Evolutionary conservation across 2,329 filamentous ascomycete genomes (phyloP).

Genomic region (Nothopassalora personata): DNA sequence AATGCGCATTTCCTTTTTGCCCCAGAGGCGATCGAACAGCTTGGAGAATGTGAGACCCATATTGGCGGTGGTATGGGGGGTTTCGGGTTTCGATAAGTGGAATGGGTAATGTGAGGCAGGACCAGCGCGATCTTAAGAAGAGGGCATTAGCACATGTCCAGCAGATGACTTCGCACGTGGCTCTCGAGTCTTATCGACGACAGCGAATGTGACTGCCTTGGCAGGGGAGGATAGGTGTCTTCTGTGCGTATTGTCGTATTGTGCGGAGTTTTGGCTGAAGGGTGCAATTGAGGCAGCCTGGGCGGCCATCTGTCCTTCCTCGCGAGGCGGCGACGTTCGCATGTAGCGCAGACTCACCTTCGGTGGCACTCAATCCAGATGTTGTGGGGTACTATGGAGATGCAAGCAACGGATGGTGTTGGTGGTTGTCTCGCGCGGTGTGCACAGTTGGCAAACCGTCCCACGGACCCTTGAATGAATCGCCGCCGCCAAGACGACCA

Average conservation of each 20-base stretch:
- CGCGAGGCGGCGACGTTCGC: slow-evolving; percentile 4
- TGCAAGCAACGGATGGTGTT: not conserved
- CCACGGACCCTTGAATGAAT: not conserved
- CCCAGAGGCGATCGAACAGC: slow-evolving; percentile 98
- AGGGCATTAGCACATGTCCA: slow-evolving; percentile 4
- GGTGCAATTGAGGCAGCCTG: slow-evolving; percentile 4
- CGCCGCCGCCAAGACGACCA: not conserved
- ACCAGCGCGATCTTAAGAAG: slow-evolving; percentile 11
- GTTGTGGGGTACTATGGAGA: not conserved
- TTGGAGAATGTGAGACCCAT: slow-evolving; percentile 95
- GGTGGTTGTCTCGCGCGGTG: not conserved
- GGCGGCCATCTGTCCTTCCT: not conserved
- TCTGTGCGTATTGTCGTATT: slow-evolving; percentile 5
- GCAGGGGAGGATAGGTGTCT: slow-evolving; percentile 15
- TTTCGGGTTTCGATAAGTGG: slow-evolving; percentile 1
- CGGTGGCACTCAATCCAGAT: slow-evolving; percentile 3
- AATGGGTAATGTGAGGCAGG: slow-evolving; percentile 6
- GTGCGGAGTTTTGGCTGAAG: slow-evolving; percentile 8
- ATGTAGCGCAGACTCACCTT: slow-evolving; percentile 9
- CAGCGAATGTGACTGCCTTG: slow-evolving; percentile 19
- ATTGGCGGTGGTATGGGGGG: slow-evolving; percentile 50
- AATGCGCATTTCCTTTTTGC: slow-evolving; percentile 97
- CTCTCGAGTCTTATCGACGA: not conserved
- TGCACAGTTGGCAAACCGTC: not conserved
- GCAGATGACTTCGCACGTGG: not conserved